These are phyloP conservation scores for Auriscalpium microsporum DNA, from an alignment of 768 basidiomycete genomes.

Conservation along the genomic window DNA sequence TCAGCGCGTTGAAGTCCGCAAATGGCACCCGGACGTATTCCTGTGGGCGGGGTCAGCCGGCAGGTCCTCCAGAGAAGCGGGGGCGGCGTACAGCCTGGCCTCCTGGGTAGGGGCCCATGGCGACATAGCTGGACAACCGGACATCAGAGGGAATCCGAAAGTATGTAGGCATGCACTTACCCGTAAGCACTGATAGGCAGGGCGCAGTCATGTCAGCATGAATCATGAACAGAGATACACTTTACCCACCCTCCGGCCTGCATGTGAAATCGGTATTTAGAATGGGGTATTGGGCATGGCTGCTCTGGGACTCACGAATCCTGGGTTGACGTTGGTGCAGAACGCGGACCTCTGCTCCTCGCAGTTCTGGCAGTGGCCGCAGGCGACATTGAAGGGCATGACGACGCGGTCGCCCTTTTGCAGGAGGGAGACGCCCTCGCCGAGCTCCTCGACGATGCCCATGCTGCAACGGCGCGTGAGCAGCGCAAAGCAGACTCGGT, in stretches of 20 bases:
- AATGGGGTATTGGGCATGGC: neutral
- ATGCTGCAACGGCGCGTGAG: conserved; percentile 22
- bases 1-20: conserved; percentile 48
- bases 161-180: conserved; percentile 19
- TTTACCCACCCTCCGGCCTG: conserved; percentile 38
- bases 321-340: conserved; percentile 50
- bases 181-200: conserved; percentile 33
- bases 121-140: conserved; percentile 34
- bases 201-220: too few relatives aligned
- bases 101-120: conserved; percentile 49
- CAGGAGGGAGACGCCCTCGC: conserved; percentile 37
- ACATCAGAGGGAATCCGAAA: neutral
- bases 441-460: conserved; percentile 46
- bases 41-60: conserved; percentile 16
- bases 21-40: conserved; percentile 51
- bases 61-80: neutral
- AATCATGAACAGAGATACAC: too few relatives aligned
- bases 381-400: conserved; percentile 53
- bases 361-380: conserved; percentile 49
- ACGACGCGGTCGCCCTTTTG: conserved; percentile 54
- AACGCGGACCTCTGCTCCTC: conserved; percentile 45
- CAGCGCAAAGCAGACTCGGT: neutral
- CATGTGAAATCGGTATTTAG: neutral
- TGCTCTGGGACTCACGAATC: conserved; percentile 33
- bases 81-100: conserved; percentile 37